Evolutionary conservation across 2,329 filamentous ascomycete genomes (phyloP).

Genomic region (Berkeleyomyces basicola): DNA sequence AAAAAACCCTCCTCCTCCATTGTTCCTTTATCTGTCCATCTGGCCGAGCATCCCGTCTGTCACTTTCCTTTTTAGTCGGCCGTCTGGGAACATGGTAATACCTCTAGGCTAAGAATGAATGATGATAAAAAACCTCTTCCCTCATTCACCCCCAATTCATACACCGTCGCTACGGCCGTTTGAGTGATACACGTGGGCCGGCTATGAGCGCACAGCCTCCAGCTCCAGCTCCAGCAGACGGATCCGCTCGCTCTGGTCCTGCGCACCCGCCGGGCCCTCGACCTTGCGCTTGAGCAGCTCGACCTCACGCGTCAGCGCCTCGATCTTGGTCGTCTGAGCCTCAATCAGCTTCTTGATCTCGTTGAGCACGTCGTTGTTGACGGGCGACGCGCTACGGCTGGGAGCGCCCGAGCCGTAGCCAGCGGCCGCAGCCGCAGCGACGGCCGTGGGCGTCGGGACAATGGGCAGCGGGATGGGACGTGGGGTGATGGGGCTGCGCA

Average conservation of each 20-base stretch:
- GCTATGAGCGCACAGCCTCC: slow-evolving; percentile 43
- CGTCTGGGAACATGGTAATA: background rate
- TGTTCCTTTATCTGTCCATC: background rate
- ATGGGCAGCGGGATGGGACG: slow-evolving; percentile 19
- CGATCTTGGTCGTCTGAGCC: slow-evolving; percentile 62
- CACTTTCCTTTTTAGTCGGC: background rate
- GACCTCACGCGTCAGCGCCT: slow-evolving; percentile 52
- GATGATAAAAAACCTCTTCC: no score
- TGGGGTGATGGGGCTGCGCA: slow-evolving; percentile 18
- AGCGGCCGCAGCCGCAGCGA: slow-evolving; percentile 17
- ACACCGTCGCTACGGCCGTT: no score
- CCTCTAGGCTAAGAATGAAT: background rate
- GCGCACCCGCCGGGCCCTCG: slow-evolving; percentile 28
- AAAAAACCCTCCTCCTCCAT: background rate
- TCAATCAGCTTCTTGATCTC: slow-evolving; percentile 70
- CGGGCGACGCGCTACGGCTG: slow-evolving; percentile 11
- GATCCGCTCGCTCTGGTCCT: slow-evolving; percentile 52
- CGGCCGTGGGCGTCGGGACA: slow-evolving; percentile 18
- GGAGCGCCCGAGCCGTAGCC: slow-evolving; percentile 13
- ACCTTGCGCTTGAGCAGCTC: slow-evolving; percentile 68
- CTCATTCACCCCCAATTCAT: no score
- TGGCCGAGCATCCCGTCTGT: background rate
- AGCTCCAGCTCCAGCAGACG: slow-evolving; percentile 51
- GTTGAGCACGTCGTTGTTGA: slow-evolving; percentile 47
- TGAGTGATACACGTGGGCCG: background rate